Conservation (phyloP, 495 filamentous ascomycete genomes). For the Aspergillus cristatus region DNA sequence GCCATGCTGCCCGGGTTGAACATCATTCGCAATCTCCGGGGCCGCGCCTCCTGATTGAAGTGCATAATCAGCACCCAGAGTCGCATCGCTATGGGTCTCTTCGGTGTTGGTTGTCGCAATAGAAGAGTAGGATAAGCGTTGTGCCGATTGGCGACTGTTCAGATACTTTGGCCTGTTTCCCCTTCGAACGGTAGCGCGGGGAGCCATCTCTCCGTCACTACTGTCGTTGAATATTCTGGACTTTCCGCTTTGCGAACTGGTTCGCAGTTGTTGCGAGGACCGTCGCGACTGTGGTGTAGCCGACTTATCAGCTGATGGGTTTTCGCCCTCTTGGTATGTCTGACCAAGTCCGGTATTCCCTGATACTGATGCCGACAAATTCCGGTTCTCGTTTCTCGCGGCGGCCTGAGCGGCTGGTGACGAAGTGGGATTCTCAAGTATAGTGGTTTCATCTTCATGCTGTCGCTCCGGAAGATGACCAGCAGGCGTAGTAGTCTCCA, state of each 20-base stretch:
- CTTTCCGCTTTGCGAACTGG: constrained; percentile 25
- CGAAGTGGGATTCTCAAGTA: constrained; percentile 52
- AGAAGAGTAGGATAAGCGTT: constrained; percentile 72
- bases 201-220: constrained; percentile 16
- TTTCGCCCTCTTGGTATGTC: constrained; percentile 16
- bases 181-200: constrained; percentile 25
- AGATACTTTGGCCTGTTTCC: constrained; percentile 60
- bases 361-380: constrained; percentile 15
- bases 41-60: constrained; percentile 74
- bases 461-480: constrained; percentile 15
- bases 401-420: constrained; percentile 59
- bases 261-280: constrained; percentile 14
- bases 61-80: constrained; percentile 74
- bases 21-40: constrained; percentile 48
- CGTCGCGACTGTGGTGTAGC: constrained; percentile 16
- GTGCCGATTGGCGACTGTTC: constrained; percentile 61
- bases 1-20: constrained; percentile 30
- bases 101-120: constrained; percentile 53
- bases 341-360: constrained; percentile 11
- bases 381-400: constrained; percentile 38
- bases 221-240: constrained; percentile 24
- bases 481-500: constrained; percentile 15
- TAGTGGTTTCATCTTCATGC: constrained; percentile 41
- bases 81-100: constrained; percentile 56
- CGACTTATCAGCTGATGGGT: constrained; percentile 16